Base-by-base conservation (phyloP, 306 rosid species). In the Castanea sativa region DNA sequence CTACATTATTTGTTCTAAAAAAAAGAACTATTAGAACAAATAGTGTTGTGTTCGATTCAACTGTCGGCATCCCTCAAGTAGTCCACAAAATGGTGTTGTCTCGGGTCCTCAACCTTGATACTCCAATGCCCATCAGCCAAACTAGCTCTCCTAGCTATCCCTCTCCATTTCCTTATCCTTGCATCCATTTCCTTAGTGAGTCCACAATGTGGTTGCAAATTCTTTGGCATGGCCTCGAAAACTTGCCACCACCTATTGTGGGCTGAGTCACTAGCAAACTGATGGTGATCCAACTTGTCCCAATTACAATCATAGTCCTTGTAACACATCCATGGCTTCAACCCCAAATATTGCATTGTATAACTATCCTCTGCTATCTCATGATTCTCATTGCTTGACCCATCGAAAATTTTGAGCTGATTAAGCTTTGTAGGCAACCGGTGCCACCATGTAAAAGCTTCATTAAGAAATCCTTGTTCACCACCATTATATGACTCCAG, bases 321-420 rank as follows among this genome's bases (percentile, higher is more conserved):
- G 6, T 95, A 91, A 82, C 99, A 92, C 89, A 74, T 83, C 98
- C 98, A 95, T 0, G 99, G 99, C 89, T 95, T 95, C 80, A 87
- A 68, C 1, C 99, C 99, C 82, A 95, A 71, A 76, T 86, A 95
- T 69, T 95, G 97, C 14, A 90, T 60, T 4, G 87, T 81, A 4
- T 80, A 85, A 45, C 85, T 61, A 0, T 83, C 86, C 2, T 79
- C 25, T 0, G 72, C 43, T 0, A 88, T 11, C 57, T 69, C 86
- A 14, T 15, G 86, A 5, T 51, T 30, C 14, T 55, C 67, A 18
- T n/a, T 8, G 7, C 30, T 3, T 2, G 14, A 2, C 1, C 21
- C 20, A 4, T 3, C 4, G 20, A 79, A 88, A 19, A 25, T 3
- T 58, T 91, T 95, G 25, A 95, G 29, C 35, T 51, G 33, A 63